Percentiles rank a stretch among this genome's conserved stretches.
Evolutionary conservation across 306 rosid genomes (phyloP).

Genomic region (Echinosophora koreensis): DNA sequence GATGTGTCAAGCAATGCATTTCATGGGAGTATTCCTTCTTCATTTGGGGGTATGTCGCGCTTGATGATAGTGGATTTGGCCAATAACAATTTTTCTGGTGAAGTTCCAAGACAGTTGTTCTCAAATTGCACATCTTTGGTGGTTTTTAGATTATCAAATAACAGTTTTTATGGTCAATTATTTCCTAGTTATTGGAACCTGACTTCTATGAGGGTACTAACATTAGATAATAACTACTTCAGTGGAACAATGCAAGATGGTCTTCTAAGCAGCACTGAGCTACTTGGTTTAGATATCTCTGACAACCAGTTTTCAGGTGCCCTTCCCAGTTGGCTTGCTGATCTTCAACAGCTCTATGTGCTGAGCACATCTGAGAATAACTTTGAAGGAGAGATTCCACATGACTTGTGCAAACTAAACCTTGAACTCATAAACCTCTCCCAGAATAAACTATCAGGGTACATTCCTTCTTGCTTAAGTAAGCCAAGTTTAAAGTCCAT

Average conservation of each 20-base stretch:
- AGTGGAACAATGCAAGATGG: slow-evolving; percentile 10
- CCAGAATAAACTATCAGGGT: neutral
- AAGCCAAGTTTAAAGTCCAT: slow-evolving; percentile 15
- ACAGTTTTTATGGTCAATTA: slow-evolving; percentile 19
- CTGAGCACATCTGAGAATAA: neutral
- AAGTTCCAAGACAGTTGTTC: slow-evolving; percentile 4
- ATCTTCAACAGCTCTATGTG: neutral
- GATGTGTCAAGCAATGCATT: slow-evolving; percentile 37
- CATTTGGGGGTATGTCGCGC: slow-evolving; percentile 1
- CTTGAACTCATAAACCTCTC: slow-evolving; percentile 31
- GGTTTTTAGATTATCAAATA: slow-evolving; percentile 26
- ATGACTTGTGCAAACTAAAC: slow-evolving; percentile 11
- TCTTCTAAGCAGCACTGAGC: neutral
- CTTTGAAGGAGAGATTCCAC: slow-evolving; percentile 14
- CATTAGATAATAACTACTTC: neutral
- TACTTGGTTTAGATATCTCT: neutral
- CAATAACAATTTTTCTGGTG: slow-evolving; percentile 11
- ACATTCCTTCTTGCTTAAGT: slow-evolving; percentile 6
- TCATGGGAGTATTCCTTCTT: slow-evolving; percentile 35
- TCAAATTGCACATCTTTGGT: neutral
- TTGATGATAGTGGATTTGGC: slow-evolving; percentile 25
- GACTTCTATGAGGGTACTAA: neutral
- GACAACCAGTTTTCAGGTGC: slow-evolving; percentile 15
- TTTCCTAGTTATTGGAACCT: slow-evolving; percentile 13
- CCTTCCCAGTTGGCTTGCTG: slow-evolving; percentile 18